Percentiles rank a stretch among this genome's conserved stretches.
Conservation (phyloP, 108 stramenopile genomes). For the Cyclostephanos invisitatus region DNA sequence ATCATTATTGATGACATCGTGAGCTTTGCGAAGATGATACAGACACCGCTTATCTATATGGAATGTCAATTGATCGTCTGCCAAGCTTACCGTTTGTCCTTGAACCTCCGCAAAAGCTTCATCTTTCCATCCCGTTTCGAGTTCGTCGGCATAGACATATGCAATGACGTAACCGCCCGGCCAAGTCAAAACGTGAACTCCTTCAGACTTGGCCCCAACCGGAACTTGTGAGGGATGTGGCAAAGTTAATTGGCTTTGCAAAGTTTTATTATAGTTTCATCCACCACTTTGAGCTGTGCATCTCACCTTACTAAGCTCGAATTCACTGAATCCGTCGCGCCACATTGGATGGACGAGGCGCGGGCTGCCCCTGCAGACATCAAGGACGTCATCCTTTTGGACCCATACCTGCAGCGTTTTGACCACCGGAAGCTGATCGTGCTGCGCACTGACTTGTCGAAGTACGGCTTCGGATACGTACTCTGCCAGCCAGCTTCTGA, state of each 20-base stretch:
- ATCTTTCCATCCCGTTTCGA: background rate
- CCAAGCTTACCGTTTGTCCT: background rate
- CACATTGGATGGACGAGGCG: background rate
- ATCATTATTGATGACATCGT: conserved; percentile 1
- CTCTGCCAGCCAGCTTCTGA: conserved; percentile 1
- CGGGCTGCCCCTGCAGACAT: background rate
- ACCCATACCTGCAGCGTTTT: conserved; percentile 15
- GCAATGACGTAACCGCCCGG: background rate
- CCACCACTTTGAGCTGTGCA: background rate
- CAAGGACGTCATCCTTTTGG: background rate
- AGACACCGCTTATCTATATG: background rate
- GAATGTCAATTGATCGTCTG: background rate
- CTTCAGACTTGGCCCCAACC: background rate
- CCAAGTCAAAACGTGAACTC: background rate
- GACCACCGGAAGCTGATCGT: background rate
- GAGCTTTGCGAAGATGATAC: background rate
- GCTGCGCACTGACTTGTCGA: background rate
- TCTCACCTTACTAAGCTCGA: background rate
- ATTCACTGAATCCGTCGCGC: background rate
- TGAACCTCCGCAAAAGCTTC: background rate
- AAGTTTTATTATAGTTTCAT: background rate
- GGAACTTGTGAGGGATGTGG: background rate
- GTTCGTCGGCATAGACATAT: background rate
- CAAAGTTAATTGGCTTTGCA: background rate
- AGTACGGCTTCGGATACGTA: background rate